Percentiles rank a stretch among this genome's conserved stretches.
These are phyloP conservation scores for Hortaea werneckii DNA, from an alignment of 2,329 filamentous ascomycete species.

Conservation along the genomic window DNA sequence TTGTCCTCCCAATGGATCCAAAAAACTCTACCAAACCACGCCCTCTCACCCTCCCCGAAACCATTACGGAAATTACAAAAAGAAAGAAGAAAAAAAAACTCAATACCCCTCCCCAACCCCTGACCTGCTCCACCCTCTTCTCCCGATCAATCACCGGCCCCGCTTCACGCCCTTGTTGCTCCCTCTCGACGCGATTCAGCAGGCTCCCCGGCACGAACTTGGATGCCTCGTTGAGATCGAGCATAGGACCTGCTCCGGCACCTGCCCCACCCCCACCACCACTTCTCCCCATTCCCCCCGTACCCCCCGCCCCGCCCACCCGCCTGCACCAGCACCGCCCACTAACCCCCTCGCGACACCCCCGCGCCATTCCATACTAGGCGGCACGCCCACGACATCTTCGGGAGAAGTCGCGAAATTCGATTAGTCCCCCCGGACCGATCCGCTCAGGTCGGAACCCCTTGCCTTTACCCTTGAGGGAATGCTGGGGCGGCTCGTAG, in stretches of 20 bases:
- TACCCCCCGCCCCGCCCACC: slow-evolving; percentile 26
- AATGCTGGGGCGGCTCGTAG: slow-evolving; percentile 52
- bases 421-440: slow-evolving; percentile 33
- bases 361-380: slow-evolving; percentile 36
- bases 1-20: no score
- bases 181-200: slow-evolving; percentile 32
- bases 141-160: background rate
- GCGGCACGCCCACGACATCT: slow-evolving; percentile 31
- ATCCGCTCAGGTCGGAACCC: slow-evolving; percentile 32
- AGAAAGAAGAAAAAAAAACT: no score
- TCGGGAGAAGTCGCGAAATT: slow-evolving; percentile 37
- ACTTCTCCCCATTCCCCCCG: slow-evolving; percentile 29
- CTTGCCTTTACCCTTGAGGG: slow-evolving; percentile 34
- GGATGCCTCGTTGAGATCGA: slow-evolving; percentile 33
- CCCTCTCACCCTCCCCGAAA: no score
- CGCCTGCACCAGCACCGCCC: slow-evolving; percentile 36
- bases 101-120: background rate
- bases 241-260: slow-evolving; percentile 37
- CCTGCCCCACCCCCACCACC: slow-evolving; percentile 37
- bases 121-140: background rate
- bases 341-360: slow-evolving; percentile 28
- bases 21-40: no score
- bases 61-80: no score
- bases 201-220: slow-evolving; percentile 39
- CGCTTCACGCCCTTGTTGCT: no score